Evolutionary conservation across 805 yeast species (phyloP).

Genomic region (Monosporozyma siamensis): DNA sequence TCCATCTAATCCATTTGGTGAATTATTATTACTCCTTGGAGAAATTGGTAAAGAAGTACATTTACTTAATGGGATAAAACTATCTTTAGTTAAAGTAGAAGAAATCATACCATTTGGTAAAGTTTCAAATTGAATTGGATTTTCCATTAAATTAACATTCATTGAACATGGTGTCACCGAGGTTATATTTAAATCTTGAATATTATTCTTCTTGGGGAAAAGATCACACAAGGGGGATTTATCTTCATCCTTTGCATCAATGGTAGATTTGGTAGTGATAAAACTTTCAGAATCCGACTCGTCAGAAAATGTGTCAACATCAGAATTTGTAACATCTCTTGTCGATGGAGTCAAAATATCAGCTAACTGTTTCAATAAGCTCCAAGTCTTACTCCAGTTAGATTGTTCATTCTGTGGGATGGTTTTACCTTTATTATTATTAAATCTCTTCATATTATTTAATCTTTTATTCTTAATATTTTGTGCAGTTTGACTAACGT

Average conservation of each 20-base stretch:
- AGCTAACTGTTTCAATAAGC: constrained; percentile 11
- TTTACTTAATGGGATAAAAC: constrained; percentile 8
- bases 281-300: not conserved
- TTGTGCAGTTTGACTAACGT: not conserved
- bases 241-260: constrained; percentile 3
- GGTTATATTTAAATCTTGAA: constrained; percentile 11
- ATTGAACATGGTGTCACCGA: constrained; percentile 25
- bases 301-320: not conserved
- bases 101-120: constrained; percentile 19
- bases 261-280: not conserved
- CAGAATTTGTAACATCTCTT: not conserved
- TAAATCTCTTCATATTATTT: not conserved
- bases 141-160: constrained; percentile 17
- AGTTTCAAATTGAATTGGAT: constrained; percentile 18
- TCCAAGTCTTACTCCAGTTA: constrained; percentile 4
- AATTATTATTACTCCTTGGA: constrained; percentile 16
- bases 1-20: constrained; percentile 8
- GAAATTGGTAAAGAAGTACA: constrained; percentile 12
- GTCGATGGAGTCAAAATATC: constrained; percentile 8
- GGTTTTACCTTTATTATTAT: not conserved
- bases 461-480: not conserved
- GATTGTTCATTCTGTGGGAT: not conserved
- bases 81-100: constrained; percentile 1
- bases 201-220: constrained; percentile 22
- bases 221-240: constrained; percentile 5